Evolutionary conservation across 2,329 filamentous ascomycete species (phyloP).

Genomic region (Botrytis cinerea): DNA sequence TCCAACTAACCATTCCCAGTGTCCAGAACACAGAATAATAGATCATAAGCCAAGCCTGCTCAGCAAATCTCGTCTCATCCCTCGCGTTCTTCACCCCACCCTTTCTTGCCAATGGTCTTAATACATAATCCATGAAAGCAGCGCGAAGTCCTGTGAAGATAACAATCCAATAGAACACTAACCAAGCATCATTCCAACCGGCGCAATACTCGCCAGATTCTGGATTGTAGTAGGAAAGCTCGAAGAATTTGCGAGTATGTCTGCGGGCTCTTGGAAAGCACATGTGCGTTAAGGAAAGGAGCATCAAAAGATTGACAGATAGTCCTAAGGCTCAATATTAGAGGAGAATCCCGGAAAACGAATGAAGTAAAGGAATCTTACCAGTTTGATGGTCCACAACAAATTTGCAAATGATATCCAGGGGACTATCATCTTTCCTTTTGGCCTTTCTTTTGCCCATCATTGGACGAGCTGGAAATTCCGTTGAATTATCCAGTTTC

Average conservation of each 20-base stretch:
- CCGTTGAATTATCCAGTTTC: conserved; percentile 25
- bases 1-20: conserved; percentile 70
- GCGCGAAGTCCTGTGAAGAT: conserved; percentile 86
- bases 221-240: conserved; percentile 78
- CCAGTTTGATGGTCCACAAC: conserved; percentile 79
- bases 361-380: conserved; percentile 47
- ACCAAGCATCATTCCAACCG: conserved; percentile 77
- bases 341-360: neutral
- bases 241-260: conserved; percentile 85
- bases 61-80: conserved; percentile 78
- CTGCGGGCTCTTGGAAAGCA: conserved; percentile 78
- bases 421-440: conserved; percentile 62
- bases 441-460: conserved; percentile 52
- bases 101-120: conserved; percentile 73
- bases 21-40: conserved; percentile 84
- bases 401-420: conserved; percentile 64
- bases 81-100: conserved; percentile 77
- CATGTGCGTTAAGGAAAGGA: conserved; percentile 79
- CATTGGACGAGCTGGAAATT: conserved; percentile 27
- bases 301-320: conserved; percentile 80
- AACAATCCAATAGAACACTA: conserved; percentile 76
- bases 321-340: conserved; percentile 58
- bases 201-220: conserved; percentile 69
- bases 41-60: conserved; percentile 88
- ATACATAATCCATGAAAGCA: conserved; percentile 80